A percentile compares a stretch with the other conserved stretches of the same genome.
Evolutionary conservation across 331 rosid species (phyloP).

Genomic region (Rosa hybrid): DNA sequence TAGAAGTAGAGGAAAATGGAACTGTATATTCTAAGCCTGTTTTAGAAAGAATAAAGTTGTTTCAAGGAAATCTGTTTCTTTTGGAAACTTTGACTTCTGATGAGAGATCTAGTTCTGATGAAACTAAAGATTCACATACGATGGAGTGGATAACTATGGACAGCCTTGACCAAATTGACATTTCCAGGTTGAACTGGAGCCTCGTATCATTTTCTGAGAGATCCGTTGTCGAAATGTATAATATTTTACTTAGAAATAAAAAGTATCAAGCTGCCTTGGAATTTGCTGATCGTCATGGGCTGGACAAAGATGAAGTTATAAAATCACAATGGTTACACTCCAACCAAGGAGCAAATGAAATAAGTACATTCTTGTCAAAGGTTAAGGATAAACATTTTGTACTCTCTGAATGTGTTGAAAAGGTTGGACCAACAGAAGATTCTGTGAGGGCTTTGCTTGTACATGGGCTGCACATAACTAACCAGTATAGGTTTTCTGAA

Average conservation of each 20-base stretch:
- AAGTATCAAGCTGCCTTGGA: slow-evolving; percentile 72
- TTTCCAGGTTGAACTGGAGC: slow-evolving; percentile 74
- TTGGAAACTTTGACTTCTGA: slow-evolving; percentile 53
- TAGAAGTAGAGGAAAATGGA: slow-evolving; percentile 63
- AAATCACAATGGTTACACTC: slow-evolving; percentile 98
- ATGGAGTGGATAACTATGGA: slow-evolving; percentile 62
- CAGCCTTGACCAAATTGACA: slow-evolving; percentile 45
- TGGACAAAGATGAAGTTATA: slow-evolving; percentile 79
- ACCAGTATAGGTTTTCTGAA: slow-evolving; percentile 63
- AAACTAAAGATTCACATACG: slow-evolving; percentile 38
- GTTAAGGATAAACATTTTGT: slow-evolving; percentile 70
- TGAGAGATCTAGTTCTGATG: slow-evolving; percentile 42
- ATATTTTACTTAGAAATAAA: slow-evolving; percentile 51
- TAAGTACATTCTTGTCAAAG: slow-evolving; percentile 58
- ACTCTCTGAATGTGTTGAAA: slow-evolving; percentile 78
- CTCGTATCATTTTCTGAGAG: slow-evolving; percentile 73
- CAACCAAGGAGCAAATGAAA: slow-evolving; percentile 66
- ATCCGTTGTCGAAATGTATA: slow-evolving; percentile 81
- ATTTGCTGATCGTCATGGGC: slow-evolving; percentile 72
- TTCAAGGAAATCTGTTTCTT: slow-evolving; percentile 64
- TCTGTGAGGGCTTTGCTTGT: slow-evolving; percentile 73
- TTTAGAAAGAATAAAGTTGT: slow-evolving; percentile 59
- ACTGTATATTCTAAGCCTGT: slow-evolving; percentile 62
- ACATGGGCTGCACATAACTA: slow-evolving; percentile 73
- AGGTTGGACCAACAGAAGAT: slow-evolving; percentile 86